Base-by-base conservation (phyloP, 2,329 filamentous ascomycete genomes). In the Apiospora saccharicola region DNA sequence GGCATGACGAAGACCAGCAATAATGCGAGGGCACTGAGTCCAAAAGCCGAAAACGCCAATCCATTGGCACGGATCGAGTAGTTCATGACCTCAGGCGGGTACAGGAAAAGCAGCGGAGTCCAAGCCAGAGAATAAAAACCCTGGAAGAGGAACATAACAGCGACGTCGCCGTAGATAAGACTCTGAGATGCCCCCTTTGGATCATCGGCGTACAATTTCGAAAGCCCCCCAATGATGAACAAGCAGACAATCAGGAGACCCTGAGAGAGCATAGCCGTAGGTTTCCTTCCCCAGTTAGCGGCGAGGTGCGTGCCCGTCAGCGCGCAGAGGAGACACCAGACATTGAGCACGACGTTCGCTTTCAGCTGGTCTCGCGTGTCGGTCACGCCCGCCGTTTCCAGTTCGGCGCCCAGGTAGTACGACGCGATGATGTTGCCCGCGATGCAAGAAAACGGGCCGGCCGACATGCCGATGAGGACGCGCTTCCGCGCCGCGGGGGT, bases 301-400 rank as follows among this genome's bases (percentile, higher is more conserved):
- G 80, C 79, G 8, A 86, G 78, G 5, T 83, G 81, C 1, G 86
- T 87, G 0, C 86, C 86, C 1, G 77, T 51, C 0, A 88, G 75
- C 43, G 81, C 78, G 71, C 82, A 83, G 7, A 79, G 76, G 0
- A 89, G 79, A 71, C 85, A 88, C 82, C 83, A 89, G 2, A 82
- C 83, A 72, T 87, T 88, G n/a, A 89, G 79, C 0, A 87, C 83
- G 46, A 89, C 83, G 57, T 88, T 89, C 51, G 78, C 80, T 76
- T 83, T 79, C 14, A 85, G 76, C 71, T 86, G 85, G 12, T 79
- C 79, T 1, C 74, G 79, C 0, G 78, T 73, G 68, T 83, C 76
- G 1, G 80, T 83, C 61, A 86, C 83, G 4, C 84, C 84, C 0
- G 84, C 84, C 6, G 79, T 84, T 47, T 79, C 76, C 6, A 86